These are phyloP conservation scores for Colletotrichum sp. DNA, from an alignment of 2,329 filamentous ascomycete species.

Conservation along the genomic window DNA sequence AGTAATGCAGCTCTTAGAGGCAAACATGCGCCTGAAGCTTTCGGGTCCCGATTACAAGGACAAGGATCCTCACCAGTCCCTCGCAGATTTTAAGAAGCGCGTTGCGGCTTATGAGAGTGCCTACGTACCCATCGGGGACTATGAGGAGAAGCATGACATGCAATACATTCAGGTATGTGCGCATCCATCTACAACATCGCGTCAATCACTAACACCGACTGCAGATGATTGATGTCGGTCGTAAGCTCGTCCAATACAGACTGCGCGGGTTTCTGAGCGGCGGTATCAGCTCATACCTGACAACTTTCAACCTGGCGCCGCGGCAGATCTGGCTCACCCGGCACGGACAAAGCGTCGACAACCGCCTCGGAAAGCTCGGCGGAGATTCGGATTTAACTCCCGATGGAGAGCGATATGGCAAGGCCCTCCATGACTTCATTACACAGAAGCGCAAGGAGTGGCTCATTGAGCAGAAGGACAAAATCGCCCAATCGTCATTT, in stretches of 20 bases:
- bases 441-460: constrained; percentile 80
- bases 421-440: constrained; percentile 83
- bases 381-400: constrained; percentile 86
- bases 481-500: constrained; percentile 77
- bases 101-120: constrained; percentile 93
- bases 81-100: constrained; percentile 91
- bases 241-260: constrained; percentile 90
- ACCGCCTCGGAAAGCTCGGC: constrained; percentile 85
- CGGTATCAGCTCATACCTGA: constrained; percentile 91
- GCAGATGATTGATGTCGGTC: constrained; percentile 93
- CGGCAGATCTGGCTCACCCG: constrained; percentile 98
- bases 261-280: constrained; percentile 91
- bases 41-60: constrained; percentile 95
- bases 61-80: constrained; percentile 84
- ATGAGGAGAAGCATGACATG: constrained; percentile 89
- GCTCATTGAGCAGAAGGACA: constrained; percentile 82
- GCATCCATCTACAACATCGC: background rate
- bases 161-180: constrained; percentile 80
- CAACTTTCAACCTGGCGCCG: constrained; percentile 95
- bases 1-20: constrained; percentile 75
- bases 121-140: constrained; percentile 88
- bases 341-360: constrained; percentile 91
- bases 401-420: constrained; percentile 80
- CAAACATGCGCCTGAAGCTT: constrained; percentile 96
- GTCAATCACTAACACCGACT: constrained; percentile 28